Conservation (phyloP, 1,284 basidiomycete species). For the Peniophora sp. region DNA sequence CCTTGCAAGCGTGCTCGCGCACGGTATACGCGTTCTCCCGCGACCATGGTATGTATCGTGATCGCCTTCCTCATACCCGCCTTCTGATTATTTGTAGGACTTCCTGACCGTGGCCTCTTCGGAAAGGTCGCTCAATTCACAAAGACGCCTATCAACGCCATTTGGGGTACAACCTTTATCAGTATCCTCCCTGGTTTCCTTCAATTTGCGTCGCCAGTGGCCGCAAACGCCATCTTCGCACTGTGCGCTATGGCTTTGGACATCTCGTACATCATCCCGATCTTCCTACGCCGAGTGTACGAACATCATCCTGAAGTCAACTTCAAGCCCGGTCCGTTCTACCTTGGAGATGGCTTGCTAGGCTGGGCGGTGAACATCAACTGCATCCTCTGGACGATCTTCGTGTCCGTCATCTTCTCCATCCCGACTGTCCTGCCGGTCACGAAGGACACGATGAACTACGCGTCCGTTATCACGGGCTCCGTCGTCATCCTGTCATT, state of each 20-base stretch:
- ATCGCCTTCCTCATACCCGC: not conserved
- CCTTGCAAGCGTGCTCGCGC: slow-evolving; percentile 81
- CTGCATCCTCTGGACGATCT: slow-evolving; percentile 65
- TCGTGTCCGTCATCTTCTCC: slow-evolving; percentile 65
- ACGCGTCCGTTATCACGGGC: slow-evolving; percentile 45
- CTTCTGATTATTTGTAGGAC: slow-evolving; percentile 28
- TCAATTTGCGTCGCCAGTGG: slow-evolving; percentile 70
- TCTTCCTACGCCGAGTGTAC: slow-evolving; percentile 64
- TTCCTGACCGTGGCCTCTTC: slow-evolving; percentile 80
- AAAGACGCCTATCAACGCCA: slow-evolving; percentile 75
- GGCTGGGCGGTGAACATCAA: slow-evolving; percentile 58
- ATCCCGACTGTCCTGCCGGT: slow-evolving; percentile 69
- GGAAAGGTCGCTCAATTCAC: slow-evolving; percentile 59
- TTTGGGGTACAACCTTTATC: slow-evolving; percentile 71
- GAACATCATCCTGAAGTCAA: slow-evolving; percentile 76
- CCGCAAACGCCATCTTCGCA: slow-evolving; percentile 80
- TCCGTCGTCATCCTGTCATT: slow-evolving; percentile 26
- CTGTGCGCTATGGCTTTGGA: slow-evolving; percentile 70
- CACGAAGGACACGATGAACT: slow-evolving; percentile 70
- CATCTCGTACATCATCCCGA: slow-evolving; percentile 69
- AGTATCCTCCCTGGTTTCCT: slow-evolving; percentile 68
- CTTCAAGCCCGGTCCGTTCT: slow-evolving; percentile 87
- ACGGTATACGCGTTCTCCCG: slow-evolving; percentile 89
- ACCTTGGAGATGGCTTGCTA: slow-evolving; percentile 67
- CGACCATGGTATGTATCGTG: slow-evolving; percentile 49